Evolutionary conservation across 1,284 basidiomycete genomes (phyloP).

Genomic region (Papiliotrema terrestris): DNA sequence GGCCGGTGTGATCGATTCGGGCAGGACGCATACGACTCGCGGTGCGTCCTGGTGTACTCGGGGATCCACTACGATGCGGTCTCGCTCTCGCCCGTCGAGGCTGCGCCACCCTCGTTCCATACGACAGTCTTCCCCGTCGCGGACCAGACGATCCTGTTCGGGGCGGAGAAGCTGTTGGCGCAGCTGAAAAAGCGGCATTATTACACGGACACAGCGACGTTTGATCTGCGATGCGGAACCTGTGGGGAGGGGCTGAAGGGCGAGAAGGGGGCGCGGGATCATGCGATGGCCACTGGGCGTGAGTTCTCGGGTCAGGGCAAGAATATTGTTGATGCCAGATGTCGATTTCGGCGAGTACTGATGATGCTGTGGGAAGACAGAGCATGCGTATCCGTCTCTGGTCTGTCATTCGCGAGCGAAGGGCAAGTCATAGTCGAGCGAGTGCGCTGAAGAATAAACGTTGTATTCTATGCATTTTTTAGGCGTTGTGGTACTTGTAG

Average conservation of each 20-base stretch:
- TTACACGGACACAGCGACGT: slow-evolving; percentile 86
- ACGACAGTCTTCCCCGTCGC: slow-evolving; percentile 72
- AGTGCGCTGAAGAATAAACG: neutral
- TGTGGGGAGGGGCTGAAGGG: slow-evolving; percentile 70
- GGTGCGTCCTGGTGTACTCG: slow-evolving; percentile 67
- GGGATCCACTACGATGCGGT: slow-evolving; percentile 89
- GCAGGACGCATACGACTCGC: slow-evolving; percentile 53
- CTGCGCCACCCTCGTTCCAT: slow-evolving; percentile 78
- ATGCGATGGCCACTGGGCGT: slow-evolving; percentile 83
- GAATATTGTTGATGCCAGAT: slow-evolving; percentile 28
- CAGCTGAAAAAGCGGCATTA: slow-evolving; percentile 70
- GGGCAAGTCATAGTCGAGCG: too few species aligned
- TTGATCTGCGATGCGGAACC: slow-evolving; percentile 63
- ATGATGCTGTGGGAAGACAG: too few species aligned
- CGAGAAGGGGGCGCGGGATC: slow-evolving; percentile 83
- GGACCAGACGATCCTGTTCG: slow-evolving; percentile 60
- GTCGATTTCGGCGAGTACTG: slow-evolving; percentile 80
- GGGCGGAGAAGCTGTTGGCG: slow-evolving; percentile 67
- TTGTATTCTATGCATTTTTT: neutral
- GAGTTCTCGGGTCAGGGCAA: too few species aligned
- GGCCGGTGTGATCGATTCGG: slow-evolving; percentile 83
- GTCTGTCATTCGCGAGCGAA: too few species aligned
- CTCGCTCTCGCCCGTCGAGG: slow-evolving; percentile 69
- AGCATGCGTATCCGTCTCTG: too few species aligned
- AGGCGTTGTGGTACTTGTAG: too few species aligned